phyloP scores from a whole-genome alignment of 1,284 basidiomycete species.

The Cutaneotrichosporon sp. region DNA sequence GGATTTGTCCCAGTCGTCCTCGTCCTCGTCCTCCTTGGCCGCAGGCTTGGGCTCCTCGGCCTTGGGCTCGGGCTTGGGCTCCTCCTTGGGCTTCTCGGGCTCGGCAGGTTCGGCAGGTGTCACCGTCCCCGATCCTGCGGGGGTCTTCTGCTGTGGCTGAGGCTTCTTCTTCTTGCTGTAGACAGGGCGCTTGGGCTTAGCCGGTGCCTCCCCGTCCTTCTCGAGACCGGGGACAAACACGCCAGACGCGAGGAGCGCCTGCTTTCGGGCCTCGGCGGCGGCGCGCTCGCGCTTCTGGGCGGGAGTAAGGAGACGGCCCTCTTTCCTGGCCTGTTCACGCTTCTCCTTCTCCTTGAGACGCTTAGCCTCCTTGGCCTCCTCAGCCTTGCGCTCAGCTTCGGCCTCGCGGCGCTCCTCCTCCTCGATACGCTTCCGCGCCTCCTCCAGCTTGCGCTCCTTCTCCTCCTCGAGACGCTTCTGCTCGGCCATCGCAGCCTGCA shows the following conservation, averaged over 20 bases:
- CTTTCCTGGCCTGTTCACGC: slow-evolving; percentile 71
- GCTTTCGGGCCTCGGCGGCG: slow-evolving; percentile 82
- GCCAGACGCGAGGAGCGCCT: slow-evolving; percentile 79
- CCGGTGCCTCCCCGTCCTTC: slow-evolving; percentile 50
- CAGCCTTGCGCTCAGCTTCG: slow-evolving; percentile 68
- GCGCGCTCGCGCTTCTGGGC: slow-evolving; percentile 95
- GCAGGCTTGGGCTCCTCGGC: slow-evolving; percentile 10
- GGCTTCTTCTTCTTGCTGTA: slow-evolving; percentile 74
- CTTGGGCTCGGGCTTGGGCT: slow-evolving; percentile 22
- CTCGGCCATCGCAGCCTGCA: slow-evolving; percentile 79
- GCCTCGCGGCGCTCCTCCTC: slow-evolving; percentile 72
- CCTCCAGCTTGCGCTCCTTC: slow-evolving; percentile 61
- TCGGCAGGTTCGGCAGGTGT: slow-evolving; percentile 35
- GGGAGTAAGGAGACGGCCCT: slow-evolving; percentile 83
- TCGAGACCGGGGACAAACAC: slow-evolving; percentile 81
- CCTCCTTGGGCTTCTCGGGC: slow-evolving; percentile 25
- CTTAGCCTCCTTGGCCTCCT: slow-evolving; percentile 75
- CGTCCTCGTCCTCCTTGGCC: slow-evolving; percentile 20
- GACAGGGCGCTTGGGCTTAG: slow-evolving; percentile 51
- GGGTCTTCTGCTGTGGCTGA: slow-evolving; percentile 28
- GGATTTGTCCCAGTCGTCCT: slow-evolving; percentile 74
- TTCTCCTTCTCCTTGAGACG: slow-evolving; percentile 87
- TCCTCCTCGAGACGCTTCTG: slow-evolving; percentile 82
- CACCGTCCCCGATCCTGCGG: slow-evolving; percentile 40
- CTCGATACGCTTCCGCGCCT: slow-evolving; percentile 60